Evolutionary conservation across 1,284 basidiomycete genomes (phyloP), one percentile per base, ranked within the genome.

Genomic region (Pascua sp.): DNA sequence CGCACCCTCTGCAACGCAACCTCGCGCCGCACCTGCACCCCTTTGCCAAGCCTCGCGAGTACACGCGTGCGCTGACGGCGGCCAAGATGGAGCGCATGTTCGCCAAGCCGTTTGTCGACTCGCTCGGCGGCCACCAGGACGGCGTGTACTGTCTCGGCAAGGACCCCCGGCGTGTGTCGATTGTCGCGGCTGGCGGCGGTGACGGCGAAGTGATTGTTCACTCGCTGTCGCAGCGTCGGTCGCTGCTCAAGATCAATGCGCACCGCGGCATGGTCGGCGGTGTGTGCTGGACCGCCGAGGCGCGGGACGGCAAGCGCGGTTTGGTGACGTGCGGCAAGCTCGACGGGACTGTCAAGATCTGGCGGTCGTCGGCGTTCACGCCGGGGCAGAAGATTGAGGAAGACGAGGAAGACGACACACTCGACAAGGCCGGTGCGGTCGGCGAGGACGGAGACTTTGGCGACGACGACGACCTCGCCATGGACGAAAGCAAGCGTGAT

Each of bases 81-180:
- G 89, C 89, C 18, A 99, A 99, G 80, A 88, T 99, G 80, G 94
- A 98, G 58, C 82, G 91, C 52, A 91, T 99, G 80, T 98, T 98
- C 73, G 88, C 95, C 32, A 98, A 96, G 73, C 96, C 96, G 0
- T 98, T 98, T 67, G 83, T 99, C 9, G 91, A 85, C 37, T 84
- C 86, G 52, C 76, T 98, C 47, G 94, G 96, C 59, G 96, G 95
- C 0, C 95, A 98, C 77, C 82, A 90, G 38, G 96, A 98, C 75
- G 93, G 94, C n/a, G 87, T 97, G 13, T 96, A 98, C 77, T 85
- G 86, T 18, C 80, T 98, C 59, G 85, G 84, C 17, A 86, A 84
- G 69, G 91, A 90, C 70, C 87, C 88, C 37, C 85, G 86, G 17
- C 83, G 88, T 2, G 80, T 96, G 46, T 86, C 86, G 17, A 82